A percentile compares a stretch with the other conserved stretches of the same genome.
Evolutionary conservation across 176 grass and related monocot genomes (phyloP).

Genomic region (Ananas comosus): DNA sequence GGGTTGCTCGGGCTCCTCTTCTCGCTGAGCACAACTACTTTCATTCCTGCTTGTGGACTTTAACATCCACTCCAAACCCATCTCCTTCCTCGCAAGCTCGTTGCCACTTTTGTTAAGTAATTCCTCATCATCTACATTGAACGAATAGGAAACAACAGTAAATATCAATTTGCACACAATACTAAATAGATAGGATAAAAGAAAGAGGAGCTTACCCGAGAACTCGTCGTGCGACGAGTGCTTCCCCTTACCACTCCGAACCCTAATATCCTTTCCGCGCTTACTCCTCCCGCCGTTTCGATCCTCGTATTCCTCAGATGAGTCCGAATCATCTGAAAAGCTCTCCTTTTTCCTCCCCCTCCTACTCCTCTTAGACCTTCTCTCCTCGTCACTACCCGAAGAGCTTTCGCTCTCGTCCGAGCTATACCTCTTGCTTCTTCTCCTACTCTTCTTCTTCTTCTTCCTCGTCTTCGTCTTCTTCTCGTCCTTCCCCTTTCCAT

Average conservation of each 20-base stretch:
- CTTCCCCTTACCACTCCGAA: conserved; percentile 2
- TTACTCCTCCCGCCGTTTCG: background rate
- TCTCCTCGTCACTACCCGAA: conserved; percentile 17
- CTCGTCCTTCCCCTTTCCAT: background rate
- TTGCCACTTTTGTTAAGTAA: conserved; percentile 26
- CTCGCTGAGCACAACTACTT: conserved; percentile 6
- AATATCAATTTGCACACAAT: background rate
- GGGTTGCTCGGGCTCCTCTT: conserved; percentile 21
- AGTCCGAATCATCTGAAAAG: conserved; percentile 12
- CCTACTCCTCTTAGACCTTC: conserved; percentile 9
- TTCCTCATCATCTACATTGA: conserved; percentile 13
- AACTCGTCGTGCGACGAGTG: conserved; percentile 4
- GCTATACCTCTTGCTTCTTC: conserved; percentile 19
- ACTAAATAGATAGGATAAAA: background rate
- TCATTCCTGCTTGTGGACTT: conserved; percentile 46
- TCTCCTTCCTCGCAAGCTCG: conserved; percentile 67
- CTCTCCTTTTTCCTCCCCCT: conserved; percentile 21
- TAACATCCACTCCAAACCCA: conserved; percentile 96
- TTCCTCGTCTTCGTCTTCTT: conserved; percentile 27
- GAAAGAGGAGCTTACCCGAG: conserved; percentile 5
- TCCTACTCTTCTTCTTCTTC: conserved; percentile 18
- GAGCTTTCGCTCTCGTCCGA: conserved; percentile 11
- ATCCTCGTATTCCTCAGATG: conserved; percentile 1
- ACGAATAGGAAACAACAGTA: background rate
- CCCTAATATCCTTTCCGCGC: background rate